A percentile compares a stretch with the other conserved stretches of the same genome.
Evolutionary conservation across 331 rosid genomes (phyloP).

Genomic region (Ulmus americana): DNA sequence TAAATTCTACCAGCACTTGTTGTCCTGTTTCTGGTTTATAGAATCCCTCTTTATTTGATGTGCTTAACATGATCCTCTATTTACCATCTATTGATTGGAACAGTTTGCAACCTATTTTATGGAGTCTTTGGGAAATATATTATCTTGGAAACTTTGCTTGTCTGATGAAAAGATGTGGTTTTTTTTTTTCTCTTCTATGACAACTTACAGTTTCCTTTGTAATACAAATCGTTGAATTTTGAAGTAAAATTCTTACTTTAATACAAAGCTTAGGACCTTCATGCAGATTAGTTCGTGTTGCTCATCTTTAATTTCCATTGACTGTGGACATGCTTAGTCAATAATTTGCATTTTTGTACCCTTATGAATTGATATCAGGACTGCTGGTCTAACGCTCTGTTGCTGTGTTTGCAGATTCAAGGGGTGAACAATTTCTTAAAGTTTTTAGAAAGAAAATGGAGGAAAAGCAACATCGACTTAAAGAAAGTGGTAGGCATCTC

Average conservation of each 20-base stretch:
- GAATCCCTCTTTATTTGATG: background rate
- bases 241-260: background rate
- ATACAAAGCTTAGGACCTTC: background rate
- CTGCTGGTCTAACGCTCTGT: conserved; percentile 32
- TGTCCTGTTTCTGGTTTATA: no score
- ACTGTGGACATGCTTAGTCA: background rate
- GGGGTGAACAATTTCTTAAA: conserved; percentile 61
- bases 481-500: conserved; percentile 66
- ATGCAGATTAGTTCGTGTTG: background rate
- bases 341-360: background rate
- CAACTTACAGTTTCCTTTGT: background rate
- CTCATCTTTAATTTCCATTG: background rate
- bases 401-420: conserved; percentile 64
- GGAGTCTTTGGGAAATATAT: background rate
- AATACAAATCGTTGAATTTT: no score
- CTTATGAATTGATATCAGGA: conserved; percentile 22
- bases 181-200: background rate
- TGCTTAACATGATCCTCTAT: background rate
- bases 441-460: conserved; percentile 82
- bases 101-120: conserved; percentile 1
- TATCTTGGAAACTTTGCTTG: background rate
- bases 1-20: no score
- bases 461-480: conserved; percentile 66
- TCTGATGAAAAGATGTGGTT: background rate
- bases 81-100: background rate